phyloP scores from a whole-genome alignment of 345 rosid genomes.

The Linum trigynum region DNA sequence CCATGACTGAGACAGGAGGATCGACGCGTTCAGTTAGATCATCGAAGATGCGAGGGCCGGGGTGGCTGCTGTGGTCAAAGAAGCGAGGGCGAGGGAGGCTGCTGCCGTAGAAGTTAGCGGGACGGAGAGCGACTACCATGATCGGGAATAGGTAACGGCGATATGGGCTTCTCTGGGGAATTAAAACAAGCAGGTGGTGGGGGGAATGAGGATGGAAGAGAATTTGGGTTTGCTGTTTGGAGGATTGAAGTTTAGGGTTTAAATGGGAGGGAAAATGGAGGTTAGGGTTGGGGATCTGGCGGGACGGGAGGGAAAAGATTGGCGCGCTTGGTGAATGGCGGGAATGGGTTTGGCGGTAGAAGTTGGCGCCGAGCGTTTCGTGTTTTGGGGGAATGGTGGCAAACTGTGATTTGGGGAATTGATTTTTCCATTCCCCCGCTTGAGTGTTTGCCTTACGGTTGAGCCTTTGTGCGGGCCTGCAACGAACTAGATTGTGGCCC shows the following conservation, averaged over 20 bases:
- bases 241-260: background rate
- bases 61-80: constrained; percentile 42
- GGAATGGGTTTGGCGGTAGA: constrained; percentile 42
- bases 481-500: too few relatives aligned
- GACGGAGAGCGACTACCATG: constrained; percentile 47
- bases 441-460: too few relatives aligned
- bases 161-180: constrained; percentile 2
- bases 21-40: constrained; percentile 48
- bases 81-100: constrained; percentile 86
- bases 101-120: constrained; percentile 80
- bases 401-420: background rate
- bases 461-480: background rate
- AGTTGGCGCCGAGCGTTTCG: constrained; percentile 19
- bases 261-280: constrained; percentile 5
- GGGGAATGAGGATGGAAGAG: background rate
- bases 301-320: too few relatives aligned
- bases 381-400: too few relatives aligned
- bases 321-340: constrained; percentile 7
- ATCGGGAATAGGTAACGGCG: background rate
- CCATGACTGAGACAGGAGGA: constrained; percentile 60
- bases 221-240: background rate
- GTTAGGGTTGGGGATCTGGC: background rate
- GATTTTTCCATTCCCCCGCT: too few relatives aligned
- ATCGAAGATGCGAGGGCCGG: constrained; percentile 72
- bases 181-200: constrained; percentile 7